Percentiles rank a stretch among this genome's conserved stretches.
phyloP scores from a whole-genome alignment of 768 basidiomycete species.

The Tremella mesenterica region DNA sequence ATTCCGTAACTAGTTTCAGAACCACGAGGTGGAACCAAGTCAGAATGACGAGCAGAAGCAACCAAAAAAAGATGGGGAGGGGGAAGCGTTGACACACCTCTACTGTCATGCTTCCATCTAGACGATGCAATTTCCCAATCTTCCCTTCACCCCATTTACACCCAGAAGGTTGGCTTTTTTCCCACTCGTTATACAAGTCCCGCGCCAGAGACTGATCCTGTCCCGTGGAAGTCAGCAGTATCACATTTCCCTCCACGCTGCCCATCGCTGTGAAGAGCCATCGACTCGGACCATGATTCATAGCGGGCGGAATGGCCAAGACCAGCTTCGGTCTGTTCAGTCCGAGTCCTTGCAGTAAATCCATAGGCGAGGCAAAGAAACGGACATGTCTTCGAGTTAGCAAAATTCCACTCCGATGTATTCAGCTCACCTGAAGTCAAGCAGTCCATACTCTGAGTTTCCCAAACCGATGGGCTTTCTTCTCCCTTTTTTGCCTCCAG shows the following conservation, averaged over 20 bases:
- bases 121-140: slow-evolving; percentile 69
- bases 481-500: slow-evolving; percentile 49
- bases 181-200: slow-evolving; percentile 77
- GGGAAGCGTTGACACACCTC: slow-evolving; percentile 49
- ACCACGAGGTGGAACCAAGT: background rate
- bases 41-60: background rate
- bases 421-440: slow-evolving; percentile 71
- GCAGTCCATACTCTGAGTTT: slow-evolving; percentile 70
- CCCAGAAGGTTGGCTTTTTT: slow-evolving; percentile 64
- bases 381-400: slow-evolving; percentile 63
- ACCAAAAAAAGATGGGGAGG: no score
- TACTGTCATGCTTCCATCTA: slow-evolving; percentile 62
- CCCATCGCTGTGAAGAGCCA: slow-evolving; percentile 80
- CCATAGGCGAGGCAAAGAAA: slow-evolving; percentile 75
- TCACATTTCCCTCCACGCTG: slow-evolving; percentile 68
- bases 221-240: slow-evolving; percentile 70
- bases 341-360: slow-evolving; percentile 70
- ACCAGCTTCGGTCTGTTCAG: slow-evolving; percentile 87
- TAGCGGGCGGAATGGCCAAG: slow-evolving; percentile 80
- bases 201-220: slow-evolving; percentile 73
- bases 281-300: slow-evolving; percentile 87
- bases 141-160: slow-evolving; percentile 82
- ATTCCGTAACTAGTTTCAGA: no score
- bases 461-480: slow-evolving; percentile 51
- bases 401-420: background rate